Percentiles rank a stretch among this genome's conserved stretches.
Conservation (phyloP, 169 alveolate species). For the Plasmodium coatneyi region DNA sequence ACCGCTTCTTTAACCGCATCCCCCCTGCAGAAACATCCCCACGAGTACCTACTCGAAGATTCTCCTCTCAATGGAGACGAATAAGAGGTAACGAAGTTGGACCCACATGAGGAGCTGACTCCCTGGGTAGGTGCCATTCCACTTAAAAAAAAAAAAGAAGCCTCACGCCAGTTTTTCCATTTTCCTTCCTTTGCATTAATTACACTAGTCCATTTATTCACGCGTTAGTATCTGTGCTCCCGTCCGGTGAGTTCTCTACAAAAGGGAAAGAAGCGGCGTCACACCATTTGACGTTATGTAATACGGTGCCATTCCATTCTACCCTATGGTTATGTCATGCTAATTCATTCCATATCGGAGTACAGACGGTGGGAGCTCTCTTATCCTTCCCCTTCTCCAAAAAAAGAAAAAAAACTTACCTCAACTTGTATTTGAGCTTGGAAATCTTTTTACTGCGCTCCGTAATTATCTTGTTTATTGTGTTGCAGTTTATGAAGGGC, state of each 20-base stretch:
- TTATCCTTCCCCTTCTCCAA: background rate
- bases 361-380: background rate
- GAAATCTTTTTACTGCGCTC: constrained; percentile 63
- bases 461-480: constrained; percentile 46
- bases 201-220: background rate
- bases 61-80: constrained; percentile 1
- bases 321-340: background rate
- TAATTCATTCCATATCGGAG: background rate
- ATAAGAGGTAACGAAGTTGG: constrained; percentile 2
- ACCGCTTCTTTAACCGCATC: background rate
- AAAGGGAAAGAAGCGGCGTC: background rate
- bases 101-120: background rate
- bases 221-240: constrained; percentile 49
- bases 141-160: background rate
- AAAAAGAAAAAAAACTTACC: constrained; percentile 1
- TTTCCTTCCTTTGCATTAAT: background rate
- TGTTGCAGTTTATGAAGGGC: constrained; percentile 72
- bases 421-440: constrained; percentile 54
- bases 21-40: constrained; percentile 39
- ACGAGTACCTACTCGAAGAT: constrained; percentile 46
- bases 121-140: background rate
- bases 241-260: constrained; percentile 63
- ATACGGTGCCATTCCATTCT: background rate
- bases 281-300: background rate
- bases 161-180: background rate